Percentiles rank a stretch among this genome's conserved stretches.
Evolutionary conservation across 2,329 filamentous ascomycete species (phyloP).

Genomic region (Parastagonospora avenae): DNA sequence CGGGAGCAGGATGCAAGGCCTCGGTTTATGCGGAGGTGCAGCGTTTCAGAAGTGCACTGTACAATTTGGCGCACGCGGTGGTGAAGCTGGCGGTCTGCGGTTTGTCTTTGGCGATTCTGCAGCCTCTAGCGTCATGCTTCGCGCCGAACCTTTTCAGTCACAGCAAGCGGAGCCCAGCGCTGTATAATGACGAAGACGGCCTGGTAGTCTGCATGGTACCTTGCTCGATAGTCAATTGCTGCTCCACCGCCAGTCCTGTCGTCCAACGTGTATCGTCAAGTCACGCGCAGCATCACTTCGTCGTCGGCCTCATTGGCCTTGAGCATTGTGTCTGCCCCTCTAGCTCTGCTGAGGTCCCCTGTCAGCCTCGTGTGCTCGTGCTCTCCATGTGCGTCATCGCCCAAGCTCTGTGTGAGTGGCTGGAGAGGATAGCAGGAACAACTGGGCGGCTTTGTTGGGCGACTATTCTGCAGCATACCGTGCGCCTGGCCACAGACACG

Average conservation of each 20-base stretch:
- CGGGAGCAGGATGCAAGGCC: conserved; percentile 16
- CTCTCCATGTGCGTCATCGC: conserved; percentile 11
- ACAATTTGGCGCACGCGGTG: conserved; percentile 7
- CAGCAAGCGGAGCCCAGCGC: conserved; percentile 9
- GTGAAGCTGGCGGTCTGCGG: conserved; percentile 22
- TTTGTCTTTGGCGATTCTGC: conserved; percentile 13
- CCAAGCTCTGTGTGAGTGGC: too few relatives aligned
- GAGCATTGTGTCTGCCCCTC: not conserved
- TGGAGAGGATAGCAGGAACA: too few relatives aligned
- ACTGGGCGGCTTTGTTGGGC: conserved; percentile 1
- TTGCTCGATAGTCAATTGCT: conserved; percentile 25
- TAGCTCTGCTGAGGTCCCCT: not conserved
- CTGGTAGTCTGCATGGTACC: conserved; percentile 2
- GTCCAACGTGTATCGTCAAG: conserved; percentile 14
- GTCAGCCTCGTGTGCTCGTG: conserved; percentile 1
- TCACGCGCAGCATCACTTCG: conserved; percentile 15
- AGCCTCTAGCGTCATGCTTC: conserved; percentile 19
- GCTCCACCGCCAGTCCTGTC: conserved; percentile 10
- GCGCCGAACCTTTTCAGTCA: conserved; percentile 11
- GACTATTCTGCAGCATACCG: not conserved
- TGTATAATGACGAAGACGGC: conserved; percentile 25
- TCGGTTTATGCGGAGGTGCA: conserved; percentile 17
- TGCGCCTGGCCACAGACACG: not conserved
- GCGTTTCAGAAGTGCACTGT: conserved; percentile 9
- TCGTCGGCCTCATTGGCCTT: not conserved